phyloP scores from a whole-genome alignment of 441 rosid genomes.

The Brassica hybrid region DNA sequence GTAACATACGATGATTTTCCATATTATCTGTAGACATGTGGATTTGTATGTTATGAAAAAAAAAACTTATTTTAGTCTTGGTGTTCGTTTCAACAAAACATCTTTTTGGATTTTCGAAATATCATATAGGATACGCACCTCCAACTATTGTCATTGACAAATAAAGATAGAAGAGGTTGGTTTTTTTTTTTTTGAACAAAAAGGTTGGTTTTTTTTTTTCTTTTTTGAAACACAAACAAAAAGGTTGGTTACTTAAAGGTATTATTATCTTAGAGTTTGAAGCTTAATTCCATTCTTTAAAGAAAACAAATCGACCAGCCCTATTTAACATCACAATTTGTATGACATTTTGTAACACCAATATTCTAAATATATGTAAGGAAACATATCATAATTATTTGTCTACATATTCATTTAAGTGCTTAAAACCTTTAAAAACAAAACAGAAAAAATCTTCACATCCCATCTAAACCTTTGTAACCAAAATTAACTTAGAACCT shows the following conservation, averaged over 20 bases:
- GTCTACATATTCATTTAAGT: neutral
- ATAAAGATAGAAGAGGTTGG: neutral
- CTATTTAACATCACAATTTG: neutral
- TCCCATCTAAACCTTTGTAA: neutral
- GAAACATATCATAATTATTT: neutral
- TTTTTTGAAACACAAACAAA: too few relatives aligned
- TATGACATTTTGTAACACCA: too few relatives aligned
- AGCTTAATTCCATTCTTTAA: too few relatives aligned
- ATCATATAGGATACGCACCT: neutral
- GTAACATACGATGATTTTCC: too few relatives aligned
- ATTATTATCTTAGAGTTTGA: neutral
- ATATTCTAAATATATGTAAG: neutral
- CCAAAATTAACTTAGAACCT: neutral
- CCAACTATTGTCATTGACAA: neutral
- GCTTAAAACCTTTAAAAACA: neutral
- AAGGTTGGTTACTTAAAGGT: neutral
- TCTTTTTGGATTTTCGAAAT: neutral
- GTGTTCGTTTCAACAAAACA: neutral
- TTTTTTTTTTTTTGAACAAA: too few relatives aligned
- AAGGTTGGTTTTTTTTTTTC: too few relatives aligned
- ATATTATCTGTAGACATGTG: too few relatives aligned
- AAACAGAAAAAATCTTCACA: neutral
- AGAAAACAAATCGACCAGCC: too few relatives aligned
- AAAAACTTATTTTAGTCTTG: neutral
- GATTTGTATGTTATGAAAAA: constrained; percentile 6